These are phyloP conservation scores for Neobulgaria alba DNA, from an alignment of 2,329 filamentous ascomycete species.

Conservation along the genomic window DNA sequence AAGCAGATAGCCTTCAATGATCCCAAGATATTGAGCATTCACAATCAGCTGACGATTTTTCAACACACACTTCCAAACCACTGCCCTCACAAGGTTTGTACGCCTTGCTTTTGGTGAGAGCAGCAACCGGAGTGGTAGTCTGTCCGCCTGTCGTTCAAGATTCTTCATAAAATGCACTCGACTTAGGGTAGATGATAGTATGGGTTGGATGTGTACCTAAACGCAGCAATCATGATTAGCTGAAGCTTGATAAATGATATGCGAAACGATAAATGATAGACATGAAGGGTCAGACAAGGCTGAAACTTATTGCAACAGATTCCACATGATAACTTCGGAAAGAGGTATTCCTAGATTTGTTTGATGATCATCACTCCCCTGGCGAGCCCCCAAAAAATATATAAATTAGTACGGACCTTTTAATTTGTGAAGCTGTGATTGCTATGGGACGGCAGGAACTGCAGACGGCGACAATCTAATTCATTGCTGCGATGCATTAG, in stretches of 20 bases:
- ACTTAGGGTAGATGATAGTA: background rate
- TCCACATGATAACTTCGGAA: slow-evolving; percentile 31
- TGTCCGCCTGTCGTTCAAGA: slow-evolving; percentile 39
- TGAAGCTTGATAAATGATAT: slow-evolving; percentile 5
- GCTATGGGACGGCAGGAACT: too few species aligned
- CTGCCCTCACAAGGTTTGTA: slow-evolving; percentile 33
- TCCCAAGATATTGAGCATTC: slow-evolving; percentile 15
- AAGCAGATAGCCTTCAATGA: slow-evolving; percentile 5
- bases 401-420: slow-evolving; percentile 24
- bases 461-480: too few species aligned
- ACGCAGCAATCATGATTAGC: slow-evolving; percentile 14
- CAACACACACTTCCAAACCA: slow-evolving; percentile 33
- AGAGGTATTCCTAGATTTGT: slow-evolving; percentile 32
- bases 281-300: slow-evolving; percentile 35
- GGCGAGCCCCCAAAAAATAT: slow-evolving; percentile 10
- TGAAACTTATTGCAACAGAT: slow-evolving; percentile 34
- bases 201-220: background rate
- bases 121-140: slow-evolving; percentile 31
- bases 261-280: slow-evolving; percentile 4
- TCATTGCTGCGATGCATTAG: too few species aligned
- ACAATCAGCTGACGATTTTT: slow-evolving; percentile 37
- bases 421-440: background rate
- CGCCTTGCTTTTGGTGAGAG: slow-evolving; percentile 31
- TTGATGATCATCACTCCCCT: slow-evolving; percentile 29
- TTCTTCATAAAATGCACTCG: slow-evolving; percentile 32